A percentile compares a stretch with the other conserved stretches of the same genome.
Conservation (phyloP, 352 stramenopile genomes). For the Phytophthora podocarpi region DNA sequence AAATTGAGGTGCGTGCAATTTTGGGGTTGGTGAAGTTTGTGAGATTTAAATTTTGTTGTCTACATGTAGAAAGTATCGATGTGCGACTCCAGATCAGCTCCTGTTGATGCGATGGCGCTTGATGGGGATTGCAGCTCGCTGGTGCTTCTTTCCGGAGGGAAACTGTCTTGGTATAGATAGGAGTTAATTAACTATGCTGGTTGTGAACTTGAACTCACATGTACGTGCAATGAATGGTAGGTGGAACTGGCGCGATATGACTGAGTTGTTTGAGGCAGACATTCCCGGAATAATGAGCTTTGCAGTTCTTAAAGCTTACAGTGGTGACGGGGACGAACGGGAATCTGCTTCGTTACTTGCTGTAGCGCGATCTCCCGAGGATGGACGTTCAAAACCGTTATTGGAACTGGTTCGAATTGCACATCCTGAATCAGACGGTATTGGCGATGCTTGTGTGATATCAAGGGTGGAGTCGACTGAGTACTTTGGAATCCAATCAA, state of each 20-base stretch:
- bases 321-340: background rate
- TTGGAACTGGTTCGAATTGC: constrained; percentile 14
- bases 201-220: background rate
- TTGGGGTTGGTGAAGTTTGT: background rate
- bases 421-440: background rate
- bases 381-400: background rate
- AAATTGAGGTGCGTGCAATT: constrained; percentile 21
- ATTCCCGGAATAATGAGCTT: constrained; percentile 29
- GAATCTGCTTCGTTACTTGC: constrained; percentile 2
- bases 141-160: constrained; percentile 32
- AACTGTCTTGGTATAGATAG: constrained; percentile 35
- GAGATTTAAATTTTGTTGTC: constrained; percentile 12
- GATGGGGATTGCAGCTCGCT: constrained; percentile 14
- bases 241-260: constrained; percentile 47
- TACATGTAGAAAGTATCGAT: constrained; percentile 24
- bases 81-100: constrained; percentile 10
- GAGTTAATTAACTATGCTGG: background rate
- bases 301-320: background rate
- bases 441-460: background rate
- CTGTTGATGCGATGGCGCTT: constrained; percentile 25
- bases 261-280: constrained; percentile 21
- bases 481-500: background rate
- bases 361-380: constrained; percentile 2
- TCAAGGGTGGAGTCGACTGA: background rate
- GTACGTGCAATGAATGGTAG: constrained; percentile 25